These are phyloP conservation scores for Pichia sporocuriosa DNA, from an alignment of 805 yeast species.

Conservation along the genomic window DNA sequence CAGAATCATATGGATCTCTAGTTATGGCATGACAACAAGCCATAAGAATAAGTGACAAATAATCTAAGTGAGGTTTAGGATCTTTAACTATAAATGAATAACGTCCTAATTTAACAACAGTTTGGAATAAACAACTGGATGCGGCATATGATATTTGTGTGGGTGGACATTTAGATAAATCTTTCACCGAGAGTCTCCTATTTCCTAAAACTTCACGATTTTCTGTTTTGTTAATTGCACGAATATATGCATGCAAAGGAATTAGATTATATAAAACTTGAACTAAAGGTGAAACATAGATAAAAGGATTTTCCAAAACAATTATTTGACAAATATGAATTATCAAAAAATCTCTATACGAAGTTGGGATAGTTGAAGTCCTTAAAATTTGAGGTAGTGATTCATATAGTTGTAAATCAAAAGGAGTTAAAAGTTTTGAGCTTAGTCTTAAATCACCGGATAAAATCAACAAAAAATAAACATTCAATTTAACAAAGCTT, in stretches of 20 bases:
- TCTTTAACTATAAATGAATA: conserved; percentile 27
- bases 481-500: conserved; percentile 42
- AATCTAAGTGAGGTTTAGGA: conserved; percentile 40
- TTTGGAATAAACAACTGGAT: conserved; percentile 38
- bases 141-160: conserved; percentile 47
- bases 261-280: conserved; percentile 59
- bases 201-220: conserved; percentile 13
- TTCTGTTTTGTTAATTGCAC: conserved; percentile 1
- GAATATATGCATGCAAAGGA: conserved; percentile 27
- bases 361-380: conserved; percentile 32
- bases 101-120: conserved; percentile 32
- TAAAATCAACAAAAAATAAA: conserved; percentile 47
- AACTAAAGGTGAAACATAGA: conserved; percentile 40
- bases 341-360: conserved; percentile 59
- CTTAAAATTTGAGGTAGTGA: conserved; percentile 49
- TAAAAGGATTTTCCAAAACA: conserved; percentile 27
- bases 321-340: conserved; percentile 44
- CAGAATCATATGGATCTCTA: conserved; percentile 45
- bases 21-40: conserved; percentile 46
- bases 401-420: conserved; percentile 37
- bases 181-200: conserved; percentile 15
- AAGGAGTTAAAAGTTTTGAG: conserved; percentile 38
- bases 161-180: conserved; percentile 10
- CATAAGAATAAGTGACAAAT: conserved; percentile 52
- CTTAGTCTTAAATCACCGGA: conserved; percentile 32